A percentile compares a stretch with the other conserved stretches of the same genome.
These are phyloP conservation scores for Tilletiaria anomala DNA, from an alignment of 1,284 basidiomycete species.

Conservation along the genomic window DNA sequence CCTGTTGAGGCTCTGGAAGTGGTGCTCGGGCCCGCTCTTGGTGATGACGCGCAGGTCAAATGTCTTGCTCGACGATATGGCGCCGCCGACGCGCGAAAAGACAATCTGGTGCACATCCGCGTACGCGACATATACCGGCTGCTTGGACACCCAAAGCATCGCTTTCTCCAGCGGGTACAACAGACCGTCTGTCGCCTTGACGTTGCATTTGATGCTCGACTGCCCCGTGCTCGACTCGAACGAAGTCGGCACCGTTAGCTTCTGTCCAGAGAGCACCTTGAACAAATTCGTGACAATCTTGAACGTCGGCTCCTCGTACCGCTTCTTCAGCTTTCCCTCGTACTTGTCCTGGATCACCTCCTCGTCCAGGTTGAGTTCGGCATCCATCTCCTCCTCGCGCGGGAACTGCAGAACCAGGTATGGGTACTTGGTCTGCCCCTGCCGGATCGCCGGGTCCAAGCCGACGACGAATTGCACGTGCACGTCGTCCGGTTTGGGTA, in stretches of 20 bases:
- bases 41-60: slow-evolving; percentile 87
- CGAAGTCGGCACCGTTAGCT: slow-evolving; percentile 54
- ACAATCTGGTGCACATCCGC: slow-evolving; percentile 78
- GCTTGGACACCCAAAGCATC: slow-evolving; percentile 94
- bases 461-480: slow-evolving; percentile 68
- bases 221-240: slow-evolving; percentile 44
- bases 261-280: slow-evolving; percentile 76
- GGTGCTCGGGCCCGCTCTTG: slow-evolving; percentile 51
- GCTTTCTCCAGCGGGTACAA: slow-evolving; percentile 97
- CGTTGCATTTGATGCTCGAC: slow-evolving; percentile 71
- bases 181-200: slow-evolving; percentile 93
- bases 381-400: slow-evolving; percentile 89
- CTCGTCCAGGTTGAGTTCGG: slow-evolving; percentile 82
- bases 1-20: slow-evolving; percentile 82
- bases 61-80: slow-evolving; percentile 72
- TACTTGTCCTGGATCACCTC: slow-evolving; percentile 43
- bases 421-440: slow-evolving; percentile 95
- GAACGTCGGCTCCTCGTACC: slow-evolving; percentile 83
- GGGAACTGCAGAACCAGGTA: slow-evolving; percentile 96
- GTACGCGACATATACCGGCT: slow-evolving; percentile 80
- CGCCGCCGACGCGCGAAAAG: slow-evolving; percentile 85
- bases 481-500: slow-evolving; percentile 84
- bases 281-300: slow-evolving; percentile 91
- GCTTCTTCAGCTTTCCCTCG: slow-evolving; percentile 69
- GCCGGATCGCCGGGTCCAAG: slow-evolving; percentile 68